Conservation (phyloP, 257 asterid genomes). For the Przewalskia tangutica region DNA sequence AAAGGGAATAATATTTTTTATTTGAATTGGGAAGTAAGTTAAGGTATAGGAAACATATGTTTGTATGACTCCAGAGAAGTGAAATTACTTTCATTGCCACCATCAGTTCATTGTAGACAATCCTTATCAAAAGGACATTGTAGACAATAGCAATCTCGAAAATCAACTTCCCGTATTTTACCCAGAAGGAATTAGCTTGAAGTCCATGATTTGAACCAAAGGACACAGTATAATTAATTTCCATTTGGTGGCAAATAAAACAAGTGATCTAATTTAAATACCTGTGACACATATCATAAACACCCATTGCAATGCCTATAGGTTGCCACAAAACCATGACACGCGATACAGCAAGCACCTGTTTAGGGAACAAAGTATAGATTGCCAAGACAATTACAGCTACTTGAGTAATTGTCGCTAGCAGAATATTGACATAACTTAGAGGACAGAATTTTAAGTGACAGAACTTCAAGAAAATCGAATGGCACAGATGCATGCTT, state of each 20-base stretch:
- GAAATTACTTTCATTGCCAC: neutral
- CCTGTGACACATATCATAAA: constrained; percentile 96
- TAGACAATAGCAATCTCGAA: neutral
- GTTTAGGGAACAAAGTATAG: constrained; percentile 3
- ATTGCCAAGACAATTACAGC: neutral
- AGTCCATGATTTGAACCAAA: neutral
- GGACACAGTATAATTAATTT: neutral
- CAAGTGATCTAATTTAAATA: constrained; percentile 12
- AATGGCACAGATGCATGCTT: neutral
- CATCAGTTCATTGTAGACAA: neutral
- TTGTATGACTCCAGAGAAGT: neutral
- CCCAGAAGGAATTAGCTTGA: neutral
- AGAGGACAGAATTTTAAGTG: neutral
- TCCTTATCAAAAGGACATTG: neutral
- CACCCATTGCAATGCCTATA: constrained; percentile 95
- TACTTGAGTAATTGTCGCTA: neutral
- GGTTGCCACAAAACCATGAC: constrained; percentile 96
- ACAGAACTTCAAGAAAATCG: neutral
- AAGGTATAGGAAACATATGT: neutral
- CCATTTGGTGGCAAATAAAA: neutral
- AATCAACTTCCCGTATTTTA: neutral
- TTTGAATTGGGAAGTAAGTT: no score
- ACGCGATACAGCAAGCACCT: constrained; percentile 97
- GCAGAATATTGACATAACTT: neutral
- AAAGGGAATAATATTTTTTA: neutral